A percentile compares a stretch with the other conserved stretches of the same genome.
These are phyloP conservation scores for Acacia concinna DNA, from an alignment of 331 rosid species.

Conservation along the genomic window DNA sequence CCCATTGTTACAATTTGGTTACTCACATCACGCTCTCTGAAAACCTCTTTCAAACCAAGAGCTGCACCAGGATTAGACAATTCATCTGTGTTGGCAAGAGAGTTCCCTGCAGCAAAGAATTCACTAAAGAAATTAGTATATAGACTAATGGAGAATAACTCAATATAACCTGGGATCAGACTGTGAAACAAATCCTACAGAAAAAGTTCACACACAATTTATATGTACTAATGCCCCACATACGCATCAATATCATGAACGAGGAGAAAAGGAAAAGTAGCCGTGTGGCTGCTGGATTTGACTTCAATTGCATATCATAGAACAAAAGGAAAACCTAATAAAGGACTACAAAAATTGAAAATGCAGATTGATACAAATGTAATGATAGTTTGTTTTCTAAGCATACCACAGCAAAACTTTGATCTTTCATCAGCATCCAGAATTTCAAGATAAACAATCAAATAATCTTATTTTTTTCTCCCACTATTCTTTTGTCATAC, in stretches of 20 bases:
- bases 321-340: not conserved
- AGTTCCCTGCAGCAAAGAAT: conserved; percentile 55
- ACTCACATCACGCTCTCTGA: conserved; percentile 42
- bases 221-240: not conserved
- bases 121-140: not conserved
- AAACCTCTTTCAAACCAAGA: conserved; percentile 76
- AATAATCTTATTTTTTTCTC: not conserved
- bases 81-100: conserved; percentile 27
- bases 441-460: conserved; percentile 8
- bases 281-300: not conserved
- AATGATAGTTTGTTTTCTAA: not conserved
- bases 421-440: not conserved
- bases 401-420: not conserved
- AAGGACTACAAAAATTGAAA: not conserved
- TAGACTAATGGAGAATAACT: conserved; percentile 8
- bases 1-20: conserved; percentile 52
- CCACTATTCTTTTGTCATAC: not conserved
- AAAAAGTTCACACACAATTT: not conserved
- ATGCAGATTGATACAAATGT: not conserved
- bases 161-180: conserved; percentile 2
- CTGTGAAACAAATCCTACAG: not conserved
- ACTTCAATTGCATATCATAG: conserved; percentile 14
- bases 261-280: conserved; percentile 12
- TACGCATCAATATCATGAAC: not conserved
- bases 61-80: conserved; percentile 30